Percentiles rank a stretch among this genome's conserved stretches.
phyloP scores from a whole-genome alignment of 805 yeast genomes.

The Blastobotrys chiropterorum region DNA sequence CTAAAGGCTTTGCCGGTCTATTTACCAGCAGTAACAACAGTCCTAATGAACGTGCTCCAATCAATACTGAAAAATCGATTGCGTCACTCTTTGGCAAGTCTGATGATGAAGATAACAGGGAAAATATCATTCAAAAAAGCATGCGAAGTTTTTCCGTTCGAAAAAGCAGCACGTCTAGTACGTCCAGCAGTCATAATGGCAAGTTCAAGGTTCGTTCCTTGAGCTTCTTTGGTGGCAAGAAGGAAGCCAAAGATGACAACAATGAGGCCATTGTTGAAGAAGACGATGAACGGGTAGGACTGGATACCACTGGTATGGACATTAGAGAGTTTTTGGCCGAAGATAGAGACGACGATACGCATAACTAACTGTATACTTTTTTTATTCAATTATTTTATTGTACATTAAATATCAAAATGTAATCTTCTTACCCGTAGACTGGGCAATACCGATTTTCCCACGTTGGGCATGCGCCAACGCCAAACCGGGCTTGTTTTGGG shows the following conservation, averaged over 20 bases:
- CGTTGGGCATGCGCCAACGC: slow-evolving; percentile 87
- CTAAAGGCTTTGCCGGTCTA: slow-evolving; percentile 17
- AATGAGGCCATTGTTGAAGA: slow-evolving; percentile 10
- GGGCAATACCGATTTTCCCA: slow-evolving; percentile 81
- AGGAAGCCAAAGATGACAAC: slow-evolving; percentile 12
- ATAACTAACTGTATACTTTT: neutral
- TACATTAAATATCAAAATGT: slow-evolving; percentile 44
- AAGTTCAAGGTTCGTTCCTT: slow-evolving; percentile 22
- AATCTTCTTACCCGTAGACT: slow-evolving; percentile 82
- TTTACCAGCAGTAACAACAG: slow-evolving; percentile 10
- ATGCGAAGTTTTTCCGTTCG: slow-evolving; percentile 19
- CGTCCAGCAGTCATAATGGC: slow-evolving; percentile 2
- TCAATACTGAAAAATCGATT: slow-evolving; percentile 15
- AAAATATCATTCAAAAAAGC: slow-evolving; percentile 20
- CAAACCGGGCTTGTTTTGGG: slow-evolving; percentile 51
- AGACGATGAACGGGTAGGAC: slow-evolving; percentile 7
- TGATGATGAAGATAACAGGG: slow-evolving; percentile 11
- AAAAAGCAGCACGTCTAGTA: slow-evolving; percentile 11
- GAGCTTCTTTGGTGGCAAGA: slow-evolving; percentile 21
- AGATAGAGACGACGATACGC: neutral
- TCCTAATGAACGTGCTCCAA: neutral
- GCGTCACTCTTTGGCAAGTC: slow-evolving; percentile 21
- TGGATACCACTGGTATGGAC: slow-evolving; percentile 2
- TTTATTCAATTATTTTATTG: neutral
- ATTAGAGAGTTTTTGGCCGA: neutral